Base-by-base conservation (phyloP, 1,284 basidiomycete genomes). In the Melampsora larici-populina region DNA sequence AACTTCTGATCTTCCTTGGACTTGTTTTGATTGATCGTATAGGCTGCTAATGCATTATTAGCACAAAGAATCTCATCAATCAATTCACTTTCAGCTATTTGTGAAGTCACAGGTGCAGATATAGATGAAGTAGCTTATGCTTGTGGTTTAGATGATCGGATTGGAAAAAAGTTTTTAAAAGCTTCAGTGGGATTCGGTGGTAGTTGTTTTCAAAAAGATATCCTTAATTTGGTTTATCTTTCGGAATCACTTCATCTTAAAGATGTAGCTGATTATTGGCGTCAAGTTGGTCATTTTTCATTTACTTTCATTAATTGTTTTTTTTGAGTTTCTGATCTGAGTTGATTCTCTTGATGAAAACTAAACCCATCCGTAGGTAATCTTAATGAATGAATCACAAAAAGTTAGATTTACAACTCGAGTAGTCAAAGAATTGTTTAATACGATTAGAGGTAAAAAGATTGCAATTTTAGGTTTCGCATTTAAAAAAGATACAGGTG, bases 191-290 rank as follows among this genome's bases (percentile, higher is more conserved):
- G 96, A n/a, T 99, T 98, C 82, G 96, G 96, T 80, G 96, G 96
- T 48, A 94, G 92, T 49, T 99, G 97, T 87, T 99, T 99, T 92
- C 94, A 97, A 86, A 97, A 97, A 70, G 96, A 99, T 84, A 98
- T 99, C 84, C 89, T 99, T 82, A 99, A 99, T 87, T 87, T 99
- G 79, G 96, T 98, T 71, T 99, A 99, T 87, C 89, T 97, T 55
- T 92, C 90, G 83, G 94, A 98, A 87, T 93, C 91, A 80, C 86
- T 95, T 79, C 93, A 97, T 85, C 87, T 99, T 73, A 93, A 94
- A 66, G 92, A 97, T 85, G 96, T 99, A n/a, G 95, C 95, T 64
- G 92, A 91, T 58, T 99, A 99, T 88, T 99, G 96, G 96, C 81
- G 82, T 69, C 85, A 85, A 79, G 84, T 85, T 68, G 3, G 78